phyloP scores from a whole-genome alignment of 805 yeast species.

The Pichia heedii region DNA sequence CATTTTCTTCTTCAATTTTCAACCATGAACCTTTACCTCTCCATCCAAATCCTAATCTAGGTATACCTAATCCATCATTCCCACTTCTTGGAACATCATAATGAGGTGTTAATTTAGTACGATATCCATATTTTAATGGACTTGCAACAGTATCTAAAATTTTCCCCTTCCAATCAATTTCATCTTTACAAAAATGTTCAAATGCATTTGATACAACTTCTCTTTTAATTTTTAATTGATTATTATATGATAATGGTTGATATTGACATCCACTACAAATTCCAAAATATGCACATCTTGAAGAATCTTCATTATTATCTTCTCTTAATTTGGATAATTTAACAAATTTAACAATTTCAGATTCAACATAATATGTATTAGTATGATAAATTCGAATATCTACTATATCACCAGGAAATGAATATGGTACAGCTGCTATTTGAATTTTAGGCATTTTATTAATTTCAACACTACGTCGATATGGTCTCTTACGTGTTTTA shows the following conservation, averaged over 20 bases:
- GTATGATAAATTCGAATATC: conserved; percentile 66
- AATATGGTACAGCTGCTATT: conserved; percentile 76
- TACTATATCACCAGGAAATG: conserved; percentile 77
- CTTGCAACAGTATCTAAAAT: conserved; percentile 46
- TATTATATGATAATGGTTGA: conserved; percentile 64
- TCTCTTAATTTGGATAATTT: conserved; percentile 25
- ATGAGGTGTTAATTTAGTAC: conserved; percentile 95
- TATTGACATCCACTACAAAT: conserved; percentile 93
- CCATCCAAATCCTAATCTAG: conserved; percentile 83
- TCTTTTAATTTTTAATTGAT: conserved; percentile 66
- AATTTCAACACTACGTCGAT: conserved; percentile 8
- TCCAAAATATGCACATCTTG: conserved; percentile 75
- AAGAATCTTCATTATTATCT: conserved; percentile 15
- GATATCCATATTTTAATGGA: conserved; percentile 66
- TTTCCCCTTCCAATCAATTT: conserved; percentile 20
- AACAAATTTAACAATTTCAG: conserved; percentile 49
- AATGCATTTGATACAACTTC: conserved; percentile 76
- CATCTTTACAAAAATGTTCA: conserved; percentile 45
- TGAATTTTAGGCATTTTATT: conserved; percentile 29
- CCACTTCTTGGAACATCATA: conserved; percentile 35
- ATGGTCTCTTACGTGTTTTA: conserved; percentile 5
- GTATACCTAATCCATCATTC: conserved; percentile 25
- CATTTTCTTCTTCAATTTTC: conserved; percentile 6
- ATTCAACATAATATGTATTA: conserved; percentile 63
- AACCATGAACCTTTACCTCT: conserved; percentile 66